A percentile compares a stretch with the other conserved stretches of the same genome.
Conservation (phyloP, 257 asterid genomes). For the Eustoma russellianum region DNA sequence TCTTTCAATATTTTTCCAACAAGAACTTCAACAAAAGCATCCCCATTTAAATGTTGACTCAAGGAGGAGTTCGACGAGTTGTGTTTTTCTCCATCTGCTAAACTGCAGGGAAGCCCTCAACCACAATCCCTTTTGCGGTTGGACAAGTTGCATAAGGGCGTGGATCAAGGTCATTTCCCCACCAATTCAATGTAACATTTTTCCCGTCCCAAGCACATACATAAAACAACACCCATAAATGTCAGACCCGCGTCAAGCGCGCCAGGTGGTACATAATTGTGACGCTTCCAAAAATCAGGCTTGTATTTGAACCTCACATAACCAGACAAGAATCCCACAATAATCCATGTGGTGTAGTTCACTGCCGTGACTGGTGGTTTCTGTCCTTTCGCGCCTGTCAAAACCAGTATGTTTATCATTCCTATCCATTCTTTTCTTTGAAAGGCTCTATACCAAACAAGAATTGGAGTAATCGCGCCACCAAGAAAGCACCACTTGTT, state of each 20-base stretch:
- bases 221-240: constrained; percentile 77
- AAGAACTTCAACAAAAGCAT: no score
- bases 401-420: constrained; percentile 63
- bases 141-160: constrained; percentile 84
- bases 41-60: no score
- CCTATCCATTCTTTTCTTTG: constrained; percentile 64
- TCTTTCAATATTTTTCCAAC: no score
- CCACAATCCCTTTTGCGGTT: constrained; percentile 38
- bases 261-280: constrained; percentile 79
- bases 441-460: constrained; percentile 68
- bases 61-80: not conserved
- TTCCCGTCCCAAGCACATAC: constrained; percentile 60
- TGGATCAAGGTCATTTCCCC: constrained; percentile 82
- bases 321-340: constrained; percentile 70
- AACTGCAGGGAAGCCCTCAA: constrained; percentile 47
- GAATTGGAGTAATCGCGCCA: constrained; percentile 70
- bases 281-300: constrained; percentile 71
- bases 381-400: constrained; percentile 55
- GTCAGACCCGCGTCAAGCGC: constrained; percentile 88
- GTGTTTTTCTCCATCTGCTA: no score
- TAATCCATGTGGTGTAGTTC: constrained; percentile 72
- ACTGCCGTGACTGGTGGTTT: constrained; percentile 97
- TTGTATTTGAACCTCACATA: constrained; percentile 50
- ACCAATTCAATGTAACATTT: constrained; percentile 45
- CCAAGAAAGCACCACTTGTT: constrained; percentile 74